Percentiles rank a stretch among this genome's conserved stretches.
Evolutionary conservation across 2,329 filamentous ascomycete species (phyloP).

Genomic region (Cordyceps farinosa): DNA sequence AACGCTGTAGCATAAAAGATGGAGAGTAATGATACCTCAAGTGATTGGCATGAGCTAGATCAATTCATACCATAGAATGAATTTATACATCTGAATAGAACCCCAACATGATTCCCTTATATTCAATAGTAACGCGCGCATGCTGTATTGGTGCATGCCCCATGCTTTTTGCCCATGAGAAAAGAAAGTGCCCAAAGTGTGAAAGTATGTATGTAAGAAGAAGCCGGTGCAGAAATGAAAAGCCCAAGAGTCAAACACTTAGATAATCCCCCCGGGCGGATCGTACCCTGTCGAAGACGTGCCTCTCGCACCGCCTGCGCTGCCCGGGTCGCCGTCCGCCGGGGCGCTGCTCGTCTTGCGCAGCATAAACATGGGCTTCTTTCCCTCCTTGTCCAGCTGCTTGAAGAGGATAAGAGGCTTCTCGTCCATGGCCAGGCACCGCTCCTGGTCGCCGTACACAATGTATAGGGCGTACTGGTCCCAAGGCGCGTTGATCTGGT

Average conservation of each 20-base stretch:
- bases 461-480: slow-evolving; percentile 97
- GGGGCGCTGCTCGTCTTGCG: slow-evolving; percentile 44
- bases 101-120: slow-evolving; percentile 1
- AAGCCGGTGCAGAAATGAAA: not conserved
- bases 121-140: not conserved
- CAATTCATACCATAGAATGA: slow-evolving; percentile 6
- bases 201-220: slow-evolving; percentile 1
- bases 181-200: not conserved
- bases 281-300: slow-evolving; percentile 7
- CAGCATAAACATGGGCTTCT: slow-evolving; percentile 99
- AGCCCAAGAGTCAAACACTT: not conserved
- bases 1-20: not conserved
- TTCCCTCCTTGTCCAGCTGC: slow-evolving; percentile 91
- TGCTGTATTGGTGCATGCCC: not conserved
- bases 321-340: slow-evolving; percentile 14
- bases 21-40: not conserved
- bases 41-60: not conserved
- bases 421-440: slow-evolving; percentile 86
- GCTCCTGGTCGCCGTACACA: slow-evolving; percentile 97
- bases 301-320: slow-evolving; percentile 11
- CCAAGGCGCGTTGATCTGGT: slow-evolving; percentile 97
- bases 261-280: slow-evolving; percentile 16
- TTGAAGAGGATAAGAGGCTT: slow-evolving; percentile 96
- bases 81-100: slow-evolving; percentile 3
- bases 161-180: not conserved